Evolutionary conservation across 345 rosid genomes (phyloP), one percentile per base, ranked within the genome.

Genomic region (Gossypium bickii): DNA sequence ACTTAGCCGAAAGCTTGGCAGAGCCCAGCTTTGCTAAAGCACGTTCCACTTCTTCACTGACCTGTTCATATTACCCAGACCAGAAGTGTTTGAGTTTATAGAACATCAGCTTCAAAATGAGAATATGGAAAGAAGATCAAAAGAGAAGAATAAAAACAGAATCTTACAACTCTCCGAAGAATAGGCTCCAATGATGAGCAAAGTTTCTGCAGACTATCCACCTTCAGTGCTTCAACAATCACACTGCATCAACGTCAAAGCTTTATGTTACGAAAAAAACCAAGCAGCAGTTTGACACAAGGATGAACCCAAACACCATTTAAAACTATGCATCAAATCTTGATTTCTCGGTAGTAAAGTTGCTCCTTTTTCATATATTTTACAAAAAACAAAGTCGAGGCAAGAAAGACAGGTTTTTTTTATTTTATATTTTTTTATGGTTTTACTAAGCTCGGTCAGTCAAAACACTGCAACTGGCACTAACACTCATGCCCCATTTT

Each of bases 31-130:
- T 96, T 71, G 99, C 92, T 76, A 96, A 79, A 77, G 99, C 99
- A 25, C 99, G 88, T 72, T 96, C 99, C 68, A 96, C 99, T 82
- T 96, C 99, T 84, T 96, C 99, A 58, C 99, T 95, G 59, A 95
- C 98, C 98, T 94, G 81, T 69, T 76, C 71, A 20, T 70, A 78
- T 61, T 70, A 70, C 62, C 41, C n/a, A 75, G 41, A 67, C n/a
- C 29, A 20, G 9, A 22, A 43, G 56, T 12, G 20, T 73, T 48
- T 66, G 71, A 61, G 45, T 25, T 29, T 15, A 58, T 6, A 55
- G 17, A 49, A 65, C 43, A 45, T 27, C 8, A 38, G 4, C 24
- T 25, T 47, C 17, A 17, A 72, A 49, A 45, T 61, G 2, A 17
- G 11, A 45, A 67, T 22, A 20, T 53, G 70, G 27, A 17, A 59